Conservation (phyloP, 805 yeast species). For the Saturnispora serradocipensis region DNA sequence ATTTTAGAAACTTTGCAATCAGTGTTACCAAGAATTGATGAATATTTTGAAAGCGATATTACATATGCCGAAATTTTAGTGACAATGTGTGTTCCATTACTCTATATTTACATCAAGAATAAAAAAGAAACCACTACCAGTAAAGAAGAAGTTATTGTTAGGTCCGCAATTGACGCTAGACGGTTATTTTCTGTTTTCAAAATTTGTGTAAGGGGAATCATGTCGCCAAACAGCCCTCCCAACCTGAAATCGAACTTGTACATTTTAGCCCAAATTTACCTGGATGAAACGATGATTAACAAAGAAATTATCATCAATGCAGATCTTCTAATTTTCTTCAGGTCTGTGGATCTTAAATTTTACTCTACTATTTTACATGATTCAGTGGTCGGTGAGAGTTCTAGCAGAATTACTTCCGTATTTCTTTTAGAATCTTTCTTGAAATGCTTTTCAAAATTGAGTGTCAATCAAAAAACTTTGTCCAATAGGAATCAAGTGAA, state of each 20-base stretch:
- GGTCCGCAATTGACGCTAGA: constrained; percentile 32
- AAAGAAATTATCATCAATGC: constrained; percentile 29
- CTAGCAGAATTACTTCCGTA: constrained; percentile 65
- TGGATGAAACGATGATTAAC: constrained; percentile 41
- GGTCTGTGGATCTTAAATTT: constrained; percentile 49
- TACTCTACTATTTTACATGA: constrained; percentile 65
- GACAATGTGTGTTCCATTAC: constrained; percentile 62
- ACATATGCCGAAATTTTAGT: constrained; percentile 67
- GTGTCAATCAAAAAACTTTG: background rate
- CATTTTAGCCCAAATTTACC: constrained; percentile 56
- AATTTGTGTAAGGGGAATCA: constrained; percentile 65
- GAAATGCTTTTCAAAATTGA: constrained; percentile 34
- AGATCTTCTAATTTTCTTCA: constrained; percentile 45
- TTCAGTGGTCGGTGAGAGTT: constrained; percentile 70
- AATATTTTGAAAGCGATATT: constrained; percentile 58
- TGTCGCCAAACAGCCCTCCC: constrained; percentile 59
- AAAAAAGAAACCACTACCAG: constrained; percentile 16
- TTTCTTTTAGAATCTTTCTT: constrained; percentile 50
- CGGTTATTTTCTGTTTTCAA: constrained; percentile 62
- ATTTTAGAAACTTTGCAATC: constrained; percentile 69
- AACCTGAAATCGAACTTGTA: constrained; percentile 72
- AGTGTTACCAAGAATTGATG: constrained; percentile 67
- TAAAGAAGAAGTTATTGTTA: constrained; percentile 23
- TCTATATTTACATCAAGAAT: constrained; percentile 51
- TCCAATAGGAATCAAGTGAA: background rate